Base-by-base conservation (phyloP, 441 rosid species). In the Pelargonium fulgidum region DNA sequence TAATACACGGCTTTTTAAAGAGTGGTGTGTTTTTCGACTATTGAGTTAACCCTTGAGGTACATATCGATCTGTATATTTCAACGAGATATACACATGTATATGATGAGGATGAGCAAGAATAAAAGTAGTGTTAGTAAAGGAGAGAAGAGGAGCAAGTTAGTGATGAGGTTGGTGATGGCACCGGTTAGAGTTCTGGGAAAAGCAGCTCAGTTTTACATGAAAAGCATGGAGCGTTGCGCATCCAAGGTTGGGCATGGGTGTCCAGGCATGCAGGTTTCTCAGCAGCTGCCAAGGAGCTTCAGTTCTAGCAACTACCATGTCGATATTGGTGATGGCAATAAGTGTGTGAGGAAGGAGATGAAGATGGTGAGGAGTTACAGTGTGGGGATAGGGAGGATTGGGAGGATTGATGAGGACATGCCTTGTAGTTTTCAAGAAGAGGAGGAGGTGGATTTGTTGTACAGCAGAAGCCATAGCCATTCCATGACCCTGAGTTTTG, bases 321-420 rank as follows among this genome's bases (percentile, higher is more conserved):
- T 22, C 1, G 24, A 22, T 22, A 22, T 22, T 22, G 24, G 24
- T 22, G 24, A 22, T 22, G 24, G 24, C 24, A 22, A 22, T 1
- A 22, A 22, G 24, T 22, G 24, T 22, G 1, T 11, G 47, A 42
- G 10, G 47, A 11, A 6, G 47, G 47, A 42, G 48, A 68, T 66
- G 41, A 7, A 45, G 5, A 13, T 44, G 68, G 61, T 9, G 24
- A 62, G 73, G 75, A 77, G 66, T 62, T 71, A 58, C 12, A 79
- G 83, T 63, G 82, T 82, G 39, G 80, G 80, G 62, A 22, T 83
- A 2, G 87, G 89, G 65, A 80, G 67, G 77, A 78, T 83, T 16
- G 84, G 87, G 50, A 80, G 71, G 59, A 83, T 80, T 66, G 83
- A 83, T 7, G 87, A 85, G 68, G 77, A 82, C 44, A 71, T 56